Base-by-base conservation (phyloP, 345 rosid species). In the Populus ilicifolia region DNA sequence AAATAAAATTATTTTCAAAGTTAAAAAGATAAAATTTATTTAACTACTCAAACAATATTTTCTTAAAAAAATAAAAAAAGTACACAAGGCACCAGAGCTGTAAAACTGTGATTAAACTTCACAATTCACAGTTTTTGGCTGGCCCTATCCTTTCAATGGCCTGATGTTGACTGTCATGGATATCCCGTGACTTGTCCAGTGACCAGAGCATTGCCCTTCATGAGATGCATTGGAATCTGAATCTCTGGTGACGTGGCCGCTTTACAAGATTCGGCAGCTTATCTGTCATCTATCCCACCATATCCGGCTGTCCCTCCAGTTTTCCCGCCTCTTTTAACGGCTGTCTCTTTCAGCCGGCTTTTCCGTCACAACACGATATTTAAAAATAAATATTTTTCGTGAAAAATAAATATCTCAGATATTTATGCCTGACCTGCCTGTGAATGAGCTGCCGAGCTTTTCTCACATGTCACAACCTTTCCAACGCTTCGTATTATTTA, bases 321-420 rank as follows among this genome's bases (percentile, higher is more conserved):
- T 41, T 52, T 50, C 75, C 70, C 80, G 73, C 79, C 83, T 69
- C 70, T 54, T 77, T 80, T 48, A 72, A 75, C 78, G 85, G 71
- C 61, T 29, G 50, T 67, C 69, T 43, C 25, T 67, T 33, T 38
- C 74, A 4, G 1, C 25, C 17, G 30, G 25, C 36, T 36, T 27
- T 23, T 75, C 81, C 84, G 79, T 46, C 64, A 69, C 12, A 77
- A 61, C 65, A 66, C 65, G 67, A 62, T 50, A 16, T 16, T 41
- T 27, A 41, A 41, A 41, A 41, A 6, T 41, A 41, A 41, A 9
- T 50, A 16, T 16, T 41, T 41, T 11, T 0, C 44, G 44, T 41
- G 44, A 41, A 41, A 41, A 41, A 6, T 41, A 41, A 41, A 9
- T 41, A 41, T 41, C 2, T 13, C 50, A 10, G 17, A 13, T 44